Evolutionary conservation across 371 early-diverging fungal genomes (phyloP), one percentile per base, ranked within the genome.

Genomic region (Mucor lusitanicus): DNA sequence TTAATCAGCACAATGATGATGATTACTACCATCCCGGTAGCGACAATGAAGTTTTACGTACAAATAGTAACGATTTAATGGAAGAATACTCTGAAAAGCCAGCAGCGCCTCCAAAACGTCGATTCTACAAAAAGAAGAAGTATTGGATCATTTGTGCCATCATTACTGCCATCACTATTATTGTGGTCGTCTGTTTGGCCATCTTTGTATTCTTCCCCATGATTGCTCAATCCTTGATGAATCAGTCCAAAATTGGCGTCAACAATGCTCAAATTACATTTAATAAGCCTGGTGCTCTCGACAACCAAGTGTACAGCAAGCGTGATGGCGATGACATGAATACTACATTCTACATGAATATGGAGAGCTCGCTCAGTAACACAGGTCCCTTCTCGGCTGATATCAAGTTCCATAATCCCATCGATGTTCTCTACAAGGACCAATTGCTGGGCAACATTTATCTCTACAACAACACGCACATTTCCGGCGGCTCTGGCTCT

Each of bases 331-430:
- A 66, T 64, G 64, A 74, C 44, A 53, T 64, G 55, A 81, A 85
- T 67, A 65, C 71, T 17, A 69, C 82, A 23, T 76, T 87, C 56
- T 67, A 65, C 61, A 82, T 87, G 85, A 63, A 70, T 25, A 84
- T 89, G 85, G 67, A 78, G 30, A 84, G 83, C 53, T 21, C 59
- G 0, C 70, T 89, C 30, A 70, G 69, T 25, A 77, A 89, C 63
- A 89, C 89, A 23, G 89, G 89, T 64, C 86, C 89, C 7, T 86
- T 86, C 71, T 42, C 79, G 23, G 89, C 89, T 6, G 77, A 70
- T 17, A 72, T 83, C 56, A 75, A 74, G 33, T 83, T 83, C 67
- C 73, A 77, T 35, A 80, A 83, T 30, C 80, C 80, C 42, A 72
- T 83, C 46, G 59, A 73, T 27, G 74, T 83, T 40, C 71, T 68